Conservation (phyloP, 331 rosid species). For the Pyracantha coccinea region DNA sequence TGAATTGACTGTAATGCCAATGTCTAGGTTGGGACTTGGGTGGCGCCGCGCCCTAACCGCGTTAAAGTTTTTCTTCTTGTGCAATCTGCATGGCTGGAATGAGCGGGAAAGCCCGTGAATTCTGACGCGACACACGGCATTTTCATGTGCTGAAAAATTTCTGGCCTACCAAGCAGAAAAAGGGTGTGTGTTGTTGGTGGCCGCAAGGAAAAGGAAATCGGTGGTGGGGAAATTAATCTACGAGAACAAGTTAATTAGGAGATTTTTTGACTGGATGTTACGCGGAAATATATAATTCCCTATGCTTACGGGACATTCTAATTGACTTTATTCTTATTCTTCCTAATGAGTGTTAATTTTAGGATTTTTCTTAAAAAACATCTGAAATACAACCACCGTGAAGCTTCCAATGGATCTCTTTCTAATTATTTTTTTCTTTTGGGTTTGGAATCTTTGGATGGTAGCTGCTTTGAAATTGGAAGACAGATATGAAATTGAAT, state of each 20-base stretch:
- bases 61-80: conserved; percentile 1
- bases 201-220: neutral
- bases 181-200: neutral
- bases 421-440: neutral
- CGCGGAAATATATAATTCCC: neutral
- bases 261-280: neutral
- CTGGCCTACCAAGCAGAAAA: conserved; percentile 2
- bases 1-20: neutral
- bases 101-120: conserved; percentile 38
- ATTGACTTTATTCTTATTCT: no score
- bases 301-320: neutral
- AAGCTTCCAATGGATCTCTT: neutral
- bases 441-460: neutral
- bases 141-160: conserved; percentile 19
- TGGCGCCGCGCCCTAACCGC: conserved; percentile 25
- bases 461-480: neutral
- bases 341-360: neutral
- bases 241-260: neutral
- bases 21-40: neutral
- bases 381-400: neutral
- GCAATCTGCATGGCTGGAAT: conserved; percentile 19
- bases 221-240: neutral
- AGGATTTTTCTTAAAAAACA: neutral
- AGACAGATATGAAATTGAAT: neutral
- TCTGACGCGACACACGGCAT: conserved; percentile 58